Percentiles rank a stretch among this genome's conserved stretches.
Conservation (phyloP, 306 rosid species). For the Ormosia semicastrata region DNA sequence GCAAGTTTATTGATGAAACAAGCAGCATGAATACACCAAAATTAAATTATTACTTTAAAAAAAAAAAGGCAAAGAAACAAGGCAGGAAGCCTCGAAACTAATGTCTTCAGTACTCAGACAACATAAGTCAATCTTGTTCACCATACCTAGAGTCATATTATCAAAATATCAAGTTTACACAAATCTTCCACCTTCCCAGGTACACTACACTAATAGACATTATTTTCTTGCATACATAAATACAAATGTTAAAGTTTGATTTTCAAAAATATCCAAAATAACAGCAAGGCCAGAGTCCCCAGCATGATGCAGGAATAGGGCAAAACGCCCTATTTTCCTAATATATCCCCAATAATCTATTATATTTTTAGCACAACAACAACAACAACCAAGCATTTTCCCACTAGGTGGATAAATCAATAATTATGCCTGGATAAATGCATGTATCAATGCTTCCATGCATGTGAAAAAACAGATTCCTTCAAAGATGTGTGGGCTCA, state of each 20-base stretch:
- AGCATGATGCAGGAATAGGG: neutral
- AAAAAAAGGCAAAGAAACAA: neutral
- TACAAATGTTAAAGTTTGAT: neutral
- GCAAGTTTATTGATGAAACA: slow-evolving; percentile 6
- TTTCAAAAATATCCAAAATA: neutral
- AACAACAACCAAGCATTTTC: too few relatives aligned
- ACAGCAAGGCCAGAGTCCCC: neutral
- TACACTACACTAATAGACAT: neutral
- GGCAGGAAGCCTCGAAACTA: neutral
- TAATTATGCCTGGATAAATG: neutral
- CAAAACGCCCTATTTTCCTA: slow-evolving; percentile 7
- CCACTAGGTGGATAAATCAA: too few relatives aligned
- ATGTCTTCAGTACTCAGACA: neutral
- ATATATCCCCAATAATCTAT: neutral
- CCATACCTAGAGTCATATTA: neutral
- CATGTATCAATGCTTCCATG: neutral
- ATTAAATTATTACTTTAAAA: neutral
- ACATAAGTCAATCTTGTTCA: neutral
- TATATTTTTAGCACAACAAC: too few relatives aligned
- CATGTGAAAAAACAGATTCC: neutral
- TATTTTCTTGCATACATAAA: neutral
- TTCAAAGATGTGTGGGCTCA: neutral
- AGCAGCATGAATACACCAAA: neutral
- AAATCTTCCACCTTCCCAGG: neutral
- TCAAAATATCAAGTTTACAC: neutral